These are phyloP conservation scores for Pseudogymnoascus sp. DNA, from an alignment of 2,329 filamentous ascomycete genomes.

Conservation along the genomic window DNA sequence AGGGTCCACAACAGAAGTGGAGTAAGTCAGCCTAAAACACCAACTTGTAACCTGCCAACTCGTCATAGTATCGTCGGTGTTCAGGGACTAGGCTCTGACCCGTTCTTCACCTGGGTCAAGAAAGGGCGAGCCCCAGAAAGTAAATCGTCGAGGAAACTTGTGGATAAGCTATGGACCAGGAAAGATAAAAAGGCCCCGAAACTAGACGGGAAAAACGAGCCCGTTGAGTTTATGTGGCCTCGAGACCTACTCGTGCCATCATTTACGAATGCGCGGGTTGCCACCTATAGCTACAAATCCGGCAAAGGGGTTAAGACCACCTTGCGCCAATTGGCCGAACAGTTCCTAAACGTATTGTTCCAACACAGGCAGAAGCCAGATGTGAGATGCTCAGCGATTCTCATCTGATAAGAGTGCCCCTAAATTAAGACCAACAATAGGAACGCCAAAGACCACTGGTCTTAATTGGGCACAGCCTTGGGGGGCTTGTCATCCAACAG, in stretches of 20 bases:
- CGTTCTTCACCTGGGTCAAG: slow-evolving; percentile 18
- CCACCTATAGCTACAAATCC: slow-evolving; percentile 21
- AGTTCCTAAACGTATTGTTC: slow-evolving; percentile 16
- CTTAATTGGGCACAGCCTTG: slow-evolving; percentile 21
- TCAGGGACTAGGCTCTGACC: slow-evolving; percentile 17
- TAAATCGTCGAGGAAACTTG: slow-evolving; percentile 11
- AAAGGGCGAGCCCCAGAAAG: slow-evolving; percentile 12
- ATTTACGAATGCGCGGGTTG: slow-evolving; percentile 18
- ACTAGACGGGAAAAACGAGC: slow-evolving; percentile 9
- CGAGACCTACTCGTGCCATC: slow-evolving; percentile 18
- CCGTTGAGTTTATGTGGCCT: slow-evolving; percentile 17
- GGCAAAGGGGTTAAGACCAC: slow-evolving; percentile 17
- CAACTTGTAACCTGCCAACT: slow-evolving; percentile 1
- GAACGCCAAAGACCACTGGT: slow-evolving; percentile 17
- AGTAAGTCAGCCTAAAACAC: slow-evolving; percentile 13
- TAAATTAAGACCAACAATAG: slow-evolving; percentile 13
- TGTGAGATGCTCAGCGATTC: slow-evolving; percentile 8
- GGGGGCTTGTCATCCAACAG: slow-evolving; percentile 18
- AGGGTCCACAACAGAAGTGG: slow-evolving; percentile 14
- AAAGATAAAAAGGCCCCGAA: slow-evolving; percentile 5
- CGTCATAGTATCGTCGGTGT: slow-evolving; percentile 18
- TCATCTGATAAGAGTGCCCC: neutral
- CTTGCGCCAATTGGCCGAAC: slow-evolving; percentile 17
- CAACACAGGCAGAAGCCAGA: slow-evolving; percentile 16
- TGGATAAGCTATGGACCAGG: slow-evolving; percentile 14